Percentiles rank a stretch among this genome's conserved stretches.
phyloP scores from a whole-genome alignment of 768 basidiomycete genomes.

The Collybiopsis confluens region DNA sequence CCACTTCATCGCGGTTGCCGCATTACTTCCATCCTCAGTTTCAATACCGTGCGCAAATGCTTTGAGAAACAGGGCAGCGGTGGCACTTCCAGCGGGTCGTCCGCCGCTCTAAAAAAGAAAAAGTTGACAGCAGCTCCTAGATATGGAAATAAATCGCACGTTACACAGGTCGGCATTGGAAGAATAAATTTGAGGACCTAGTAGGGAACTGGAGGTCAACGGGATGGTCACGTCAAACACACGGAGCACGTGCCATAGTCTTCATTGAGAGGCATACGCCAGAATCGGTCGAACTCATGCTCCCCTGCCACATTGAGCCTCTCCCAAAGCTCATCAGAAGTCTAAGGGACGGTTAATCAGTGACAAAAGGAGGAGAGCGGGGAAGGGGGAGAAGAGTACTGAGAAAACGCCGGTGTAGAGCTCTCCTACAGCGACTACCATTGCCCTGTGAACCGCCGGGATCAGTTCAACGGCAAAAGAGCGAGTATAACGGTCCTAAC shows the following conservation, averaged over 20 bases:
- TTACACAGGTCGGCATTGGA: slow-evolving; percentile 84
- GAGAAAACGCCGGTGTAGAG: slow-evolving; percentile 76
- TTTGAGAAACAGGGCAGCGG: slow-evolving; percentile 86
- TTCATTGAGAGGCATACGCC: slow-evolving; percentile 87
- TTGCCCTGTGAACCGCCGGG: slow-evolving; percentile 42
- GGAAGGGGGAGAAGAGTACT: slow-evolving; percentile 31
- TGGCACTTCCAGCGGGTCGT: slow-evolving; percentile 65
- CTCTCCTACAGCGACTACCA: slow-evolving; percentile 71
- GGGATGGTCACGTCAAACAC: neutral
- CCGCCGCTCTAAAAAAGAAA: slow-evolving; percentile 56
- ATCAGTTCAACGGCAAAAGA: neutral
- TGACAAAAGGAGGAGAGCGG: neutral
- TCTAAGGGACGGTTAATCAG: slow-evolving; percentile 31
- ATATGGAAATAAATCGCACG: slow-evolving; percentile 27
- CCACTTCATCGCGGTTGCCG: slow-evolving; percentile 62
- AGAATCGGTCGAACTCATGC: slow-evolving; percentile 77
- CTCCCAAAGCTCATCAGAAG: slow-evolving; percentile 72
- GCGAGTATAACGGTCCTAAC: slow-evolving; percentile 28
- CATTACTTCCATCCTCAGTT: slow-evolving; percentile 40
- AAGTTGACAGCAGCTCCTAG: slow-evolving; percentile 6
- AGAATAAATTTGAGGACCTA: slow-evolving; percentile 63
- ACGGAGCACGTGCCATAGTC: slow-evolving; percentile 40
- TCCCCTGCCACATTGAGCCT: slow-evolving; percentile 66
- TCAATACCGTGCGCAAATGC: slow-evolving; percentile 76
- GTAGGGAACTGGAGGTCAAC: too few species aligned